phyloP scores from a whole-genome alignment of 2,329 filamentous ascomycete species.

The Fusarium buharicum region DNA sequence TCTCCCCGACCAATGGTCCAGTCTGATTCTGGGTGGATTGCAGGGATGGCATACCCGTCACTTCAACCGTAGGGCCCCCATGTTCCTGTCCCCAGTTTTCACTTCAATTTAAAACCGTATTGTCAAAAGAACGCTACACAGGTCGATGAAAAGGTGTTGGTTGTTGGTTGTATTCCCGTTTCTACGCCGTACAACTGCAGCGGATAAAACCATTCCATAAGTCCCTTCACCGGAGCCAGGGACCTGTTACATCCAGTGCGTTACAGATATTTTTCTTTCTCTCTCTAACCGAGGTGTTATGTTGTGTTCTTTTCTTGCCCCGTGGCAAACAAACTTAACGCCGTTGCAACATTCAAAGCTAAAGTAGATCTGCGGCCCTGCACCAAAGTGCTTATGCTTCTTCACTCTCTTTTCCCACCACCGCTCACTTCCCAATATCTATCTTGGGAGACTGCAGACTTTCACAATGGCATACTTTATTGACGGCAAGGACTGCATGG shows the following conservation, averaged over 20 bases:
- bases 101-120: background rate
- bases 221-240: background rate
- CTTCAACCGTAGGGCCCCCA: background rate
- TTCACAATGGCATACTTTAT: constrained; percentile 37
- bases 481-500: constrained; percentile 41
- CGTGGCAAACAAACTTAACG: background rate
- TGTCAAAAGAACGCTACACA: background rate
- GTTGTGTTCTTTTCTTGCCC: background rate
- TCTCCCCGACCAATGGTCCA: background rate
- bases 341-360: background rate
- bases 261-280: constrained; percentile 9
- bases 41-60: background rate
- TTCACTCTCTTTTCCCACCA: background rate
- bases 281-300: constrained; percentile 15
- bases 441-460: background rate
- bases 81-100: background rate
- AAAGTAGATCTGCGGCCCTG: constrained; percentile 13
- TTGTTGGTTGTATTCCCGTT: background rate
- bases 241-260: constrained; percentile 3
- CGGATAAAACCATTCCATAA: constrained; percentile 18
- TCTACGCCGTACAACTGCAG: constrained; percentile 26
- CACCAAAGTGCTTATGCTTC: background rate
- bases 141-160: background rate
- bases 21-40: background rate
- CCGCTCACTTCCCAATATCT: background rate